phyloP scores from a whole-genome alignment of 2,329 filamentous ascomycete species.

The Colletotrichum navitas region DNA sequence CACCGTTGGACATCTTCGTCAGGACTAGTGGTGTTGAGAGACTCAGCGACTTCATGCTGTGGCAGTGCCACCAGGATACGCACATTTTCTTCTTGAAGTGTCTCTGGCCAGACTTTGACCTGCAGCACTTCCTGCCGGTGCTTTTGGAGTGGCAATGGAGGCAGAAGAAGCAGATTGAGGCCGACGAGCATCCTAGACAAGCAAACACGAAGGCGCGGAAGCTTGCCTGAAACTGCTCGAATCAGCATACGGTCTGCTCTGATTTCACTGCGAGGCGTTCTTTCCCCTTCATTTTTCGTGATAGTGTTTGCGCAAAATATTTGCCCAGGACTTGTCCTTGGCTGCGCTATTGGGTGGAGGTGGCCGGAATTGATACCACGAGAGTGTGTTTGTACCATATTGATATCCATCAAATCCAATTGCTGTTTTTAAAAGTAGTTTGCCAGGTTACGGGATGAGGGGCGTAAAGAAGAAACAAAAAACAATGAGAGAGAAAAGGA shows the following conservation, averaged over 20 bases:
- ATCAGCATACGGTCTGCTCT: not conserved
- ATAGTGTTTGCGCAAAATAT: not conserved
- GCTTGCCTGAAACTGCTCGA: constrained; percentile 23
- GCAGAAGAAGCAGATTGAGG: constrained; percentile 69
- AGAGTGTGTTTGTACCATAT: constrained; percentile 25
- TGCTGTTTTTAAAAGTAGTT: not conserved
- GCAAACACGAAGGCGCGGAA: constrained; percentile 37
- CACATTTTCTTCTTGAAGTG: constrained; percentile 93
- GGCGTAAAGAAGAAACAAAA: not conserved
- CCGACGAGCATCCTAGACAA: constrained; percentile 61
- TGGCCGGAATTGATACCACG: constrained; percentile 34
- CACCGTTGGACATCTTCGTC: constrained; percentile 90
- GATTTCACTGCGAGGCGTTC: constrained; percentile 15
- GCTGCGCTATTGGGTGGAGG: not conserved
- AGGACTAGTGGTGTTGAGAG: constrained; percentile 93
- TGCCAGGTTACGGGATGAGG: not conserved
- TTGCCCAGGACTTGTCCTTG: not conserved
- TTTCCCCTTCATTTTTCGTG: constrained; percentile 1
- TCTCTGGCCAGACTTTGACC: constrained; percentile 95
- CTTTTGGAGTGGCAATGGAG: constrained; percentile 89
- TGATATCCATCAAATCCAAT: constrained; percentile 35
- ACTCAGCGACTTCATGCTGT: constrained; percentile 97
- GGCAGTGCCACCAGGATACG: constrained; percentile 95
- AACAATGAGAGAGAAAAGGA: not conserved
- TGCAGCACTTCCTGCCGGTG: constrained; percentile 93